Evolutionary conservation across 179 eudicot genomes (phyloP), one percentile per base, ranked within the genome.

Genomic region (Beta corolliflora): DNA sequence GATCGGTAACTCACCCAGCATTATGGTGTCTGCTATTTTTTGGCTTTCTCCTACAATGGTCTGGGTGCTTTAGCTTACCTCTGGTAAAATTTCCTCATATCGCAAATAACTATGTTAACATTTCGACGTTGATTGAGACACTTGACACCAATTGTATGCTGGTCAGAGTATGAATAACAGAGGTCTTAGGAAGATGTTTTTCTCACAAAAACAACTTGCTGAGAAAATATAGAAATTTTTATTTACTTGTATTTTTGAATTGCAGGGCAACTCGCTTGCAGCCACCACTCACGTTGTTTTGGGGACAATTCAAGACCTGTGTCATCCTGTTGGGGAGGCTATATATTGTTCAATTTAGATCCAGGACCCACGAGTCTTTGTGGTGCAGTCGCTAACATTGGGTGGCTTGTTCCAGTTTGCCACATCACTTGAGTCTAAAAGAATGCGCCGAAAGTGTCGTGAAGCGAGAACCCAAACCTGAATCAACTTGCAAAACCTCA

Each of bases 31-130:
- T 41, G 98, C 97, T 12, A 80, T n/a, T 83, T 41, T 91, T 95
- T 54, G 98, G 97, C 21, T 95, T 95, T 70, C 93, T 95, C 75
- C 83, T 95, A 65, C 98, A 93, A 80, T 93, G 94, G 97, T 93
- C 97, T 41, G n/a, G 98, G 98, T 23, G 97, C 98, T 81, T 80
- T 93, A 80, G 97, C 98, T n/a, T n/a, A n/a, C 60, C 92, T 95
- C 19, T 97, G 98, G 98, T 95, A 78, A 18, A 15, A 71, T 61
- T 59, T 59, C n/a, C n/a, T n/a, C n/a, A n/a, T n/a, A 59, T 19
- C 9, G n/a, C 4, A 19, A n/a, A 9, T n/a, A 63, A 23, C 50
- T 2, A 10, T 44, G 52, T 68, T 6, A 16, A 68, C 1, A 23
- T 68, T 41, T 8, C 6, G 10, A 44, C 53, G 14, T 41, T 68